phyloP scores from a whole-genome alignment of 352 stramenopile species.

The Phytopythium kandeliae region DNA sequence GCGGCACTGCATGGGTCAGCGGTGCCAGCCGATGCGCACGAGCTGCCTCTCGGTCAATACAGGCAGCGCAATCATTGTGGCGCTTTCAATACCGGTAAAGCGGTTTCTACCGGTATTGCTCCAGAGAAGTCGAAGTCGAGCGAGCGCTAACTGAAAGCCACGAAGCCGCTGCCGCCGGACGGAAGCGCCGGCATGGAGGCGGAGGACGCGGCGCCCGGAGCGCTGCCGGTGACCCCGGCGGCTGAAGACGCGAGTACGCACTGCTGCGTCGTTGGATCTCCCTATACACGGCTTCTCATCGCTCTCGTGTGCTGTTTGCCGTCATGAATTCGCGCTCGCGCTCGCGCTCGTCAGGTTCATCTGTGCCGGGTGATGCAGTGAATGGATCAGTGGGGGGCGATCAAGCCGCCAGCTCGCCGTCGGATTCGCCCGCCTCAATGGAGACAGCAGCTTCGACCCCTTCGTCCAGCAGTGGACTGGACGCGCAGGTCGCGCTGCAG shows the following conservation, averaged over 20 bases:
- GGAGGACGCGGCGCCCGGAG: not conserved
- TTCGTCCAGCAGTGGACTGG: conserved; percentile 9
- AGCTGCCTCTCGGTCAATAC: no score
- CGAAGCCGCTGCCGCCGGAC: not conserved
- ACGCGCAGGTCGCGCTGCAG: conserved; percentile 23
- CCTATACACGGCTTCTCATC: no score
- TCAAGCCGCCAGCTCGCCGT: not conserved
- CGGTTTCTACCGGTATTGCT: no score
- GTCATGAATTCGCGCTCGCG: not conserved
- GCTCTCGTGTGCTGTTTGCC: not conserved
- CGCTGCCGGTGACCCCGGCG: not conserved
- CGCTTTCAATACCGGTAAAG: no score
- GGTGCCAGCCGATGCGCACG: no score
- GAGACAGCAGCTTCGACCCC: not conserved
- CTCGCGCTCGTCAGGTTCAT: no score
- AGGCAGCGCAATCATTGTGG: no score
- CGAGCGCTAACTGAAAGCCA: no score
- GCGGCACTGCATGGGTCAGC: no score
- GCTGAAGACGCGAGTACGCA: not conserved
- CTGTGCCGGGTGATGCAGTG: not conserved
- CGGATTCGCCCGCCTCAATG: not conserved
- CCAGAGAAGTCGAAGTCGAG: no score
- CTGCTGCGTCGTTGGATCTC: no score
- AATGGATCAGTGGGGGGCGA: not conserved
- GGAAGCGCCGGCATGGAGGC: no score